A percentile compares a stretch with the other conserved stretches of the same genome.
Evolutionary conservation across 306 rosid species (phyloP).

Genomic region (Prunus mira): DNA sequence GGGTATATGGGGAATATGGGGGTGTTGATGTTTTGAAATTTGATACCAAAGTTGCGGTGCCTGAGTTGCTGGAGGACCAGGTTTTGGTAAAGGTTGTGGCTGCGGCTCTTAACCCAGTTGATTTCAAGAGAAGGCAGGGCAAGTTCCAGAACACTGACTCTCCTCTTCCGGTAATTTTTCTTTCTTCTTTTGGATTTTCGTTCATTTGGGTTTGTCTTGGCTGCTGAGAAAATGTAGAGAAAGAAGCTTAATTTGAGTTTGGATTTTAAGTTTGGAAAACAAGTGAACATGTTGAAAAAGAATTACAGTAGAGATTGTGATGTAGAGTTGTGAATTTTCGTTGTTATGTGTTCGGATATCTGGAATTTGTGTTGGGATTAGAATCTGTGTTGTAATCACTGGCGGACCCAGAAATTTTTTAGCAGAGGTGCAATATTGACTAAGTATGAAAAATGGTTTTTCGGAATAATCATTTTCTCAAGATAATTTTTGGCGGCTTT

Average conservation of each 20-base stretch:
- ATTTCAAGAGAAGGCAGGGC: slow-evolving; percentile 77
- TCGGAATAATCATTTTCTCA: too few species aligned
- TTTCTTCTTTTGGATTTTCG: not conserved
- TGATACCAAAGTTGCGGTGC: slow-evolving; percentile 57
- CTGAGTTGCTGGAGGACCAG: slow-evolving; percentile 76
- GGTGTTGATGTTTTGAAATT: slow-evolving; percentile 70
- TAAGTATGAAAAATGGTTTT: too few species aligned
- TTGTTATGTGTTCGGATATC: not conserved
- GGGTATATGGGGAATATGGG: slow-evolving; percentile 87
- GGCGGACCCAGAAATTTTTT: too few species aligned
- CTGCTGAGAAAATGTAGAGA: slow-evolving; percentile 8
- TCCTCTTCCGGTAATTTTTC: slow-evolving; percentile 71
- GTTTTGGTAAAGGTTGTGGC: slow-evolving; percentile 70
- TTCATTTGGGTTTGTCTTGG: not conserved
- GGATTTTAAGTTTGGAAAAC: not conserved
- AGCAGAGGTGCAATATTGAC: too few species aligned
- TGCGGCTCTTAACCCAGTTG: slow-evolving; percentile 94
- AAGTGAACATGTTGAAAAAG: not conserved
- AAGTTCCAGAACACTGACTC: slow-evolving; percentile 89
- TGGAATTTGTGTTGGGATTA: not conserved
- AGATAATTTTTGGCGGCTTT: too few species aligned
- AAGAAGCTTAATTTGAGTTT: not conserved
- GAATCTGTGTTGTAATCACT: not conserved
- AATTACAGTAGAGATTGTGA: not conserved
- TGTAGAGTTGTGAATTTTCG: not conserved